A percentile compares a stretch with the other conserved stretches of the same genome.
phyloP scores from a whole-genome alignment of 2,329 filamentous ascomycete species.

The Byssoonygena ceratinophila region DNA sequence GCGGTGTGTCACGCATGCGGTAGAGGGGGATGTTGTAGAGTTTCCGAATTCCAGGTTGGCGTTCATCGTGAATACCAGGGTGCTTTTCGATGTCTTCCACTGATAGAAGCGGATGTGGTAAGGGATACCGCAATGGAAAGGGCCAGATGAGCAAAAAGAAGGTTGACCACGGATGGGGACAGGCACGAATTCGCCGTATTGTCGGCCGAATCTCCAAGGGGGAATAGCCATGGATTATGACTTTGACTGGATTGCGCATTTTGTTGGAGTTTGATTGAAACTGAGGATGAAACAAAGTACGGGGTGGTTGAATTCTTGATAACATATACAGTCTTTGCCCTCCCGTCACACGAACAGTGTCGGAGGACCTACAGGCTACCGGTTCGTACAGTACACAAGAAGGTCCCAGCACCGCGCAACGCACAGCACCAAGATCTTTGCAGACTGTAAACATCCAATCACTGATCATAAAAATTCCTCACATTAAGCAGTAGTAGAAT shows the following conservation, averaged over 20 bases:
- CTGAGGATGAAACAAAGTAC: no score
- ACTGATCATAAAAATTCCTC: no score
- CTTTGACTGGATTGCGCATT: slow-evolving; percentile 10
- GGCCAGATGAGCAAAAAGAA: slow-evolving; percentile 7
- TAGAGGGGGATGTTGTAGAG: slow-evolving; percentile 20
- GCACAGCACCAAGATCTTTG: no score
- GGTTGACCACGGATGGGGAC: slow-evolving; percentile 8
- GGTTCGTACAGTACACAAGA: no score
- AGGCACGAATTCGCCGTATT: slow-evolving; percentile 6
- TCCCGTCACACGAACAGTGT: no score
- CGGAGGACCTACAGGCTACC: no score
- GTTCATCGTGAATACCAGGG: slow-evolving; percentile 5
- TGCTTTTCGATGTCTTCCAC: slow-evolving; percentile 7
- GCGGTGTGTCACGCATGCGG: slow-evolving; percentile 23
- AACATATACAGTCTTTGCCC: no score
- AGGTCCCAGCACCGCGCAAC: no score
- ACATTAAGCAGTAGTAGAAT: no score
- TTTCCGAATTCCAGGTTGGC: slow-evolving; percentile 4
- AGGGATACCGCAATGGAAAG: slow-evolving; percentile 3
- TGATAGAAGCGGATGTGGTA: slow-evolving; percentile 11
- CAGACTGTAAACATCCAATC: no score
- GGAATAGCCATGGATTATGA: slow-evolving; percentile 6
- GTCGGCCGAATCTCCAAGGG: slow-evolving; percentile 7
- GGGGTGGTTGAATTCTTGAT: no score
- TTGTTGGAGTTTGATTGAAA: slow-evolving; percentile 3